Evolutionary conservation across 1,284 basidiomycete genomes (phyloP), one percentile per base, ranked within the genome.

Genomic region (Xerocomus minutiporus): DNA sequence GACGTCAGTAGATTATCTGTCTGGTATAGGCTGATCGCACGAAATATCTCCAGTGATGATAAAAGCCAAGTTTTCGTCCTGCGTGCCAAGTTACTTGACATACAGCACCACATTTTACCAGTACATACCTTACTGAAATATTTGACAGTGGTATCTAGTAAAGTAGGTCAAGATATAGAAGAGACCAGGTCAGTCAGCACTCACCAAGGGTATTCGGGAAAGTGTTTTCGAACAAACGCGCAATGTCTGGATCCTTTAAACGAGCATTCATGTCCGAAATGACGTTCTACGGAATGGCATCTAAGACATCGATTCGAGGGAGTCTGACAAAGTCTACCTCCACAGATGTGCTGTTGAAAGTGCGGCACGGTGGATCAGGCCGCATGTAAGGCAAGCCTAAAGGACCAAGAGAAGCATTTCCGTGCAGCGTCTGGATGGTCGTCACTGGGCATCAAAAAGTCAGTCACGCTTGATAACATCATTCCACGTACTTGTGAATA

Each of bases 41-140:
- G 81, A 83, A 60, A 88, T 88, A 61, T 88, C 86, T 43, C 85
- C 85, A 43, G 86, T 88, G 54, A 88, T 84, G 45, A 88, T 85
- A 62, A 88, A 89, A 0, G 86, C 87, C 32, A 88, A 61, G 60
- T 88, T 86, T 60, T 85, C 75, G 1, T 73, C 74, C 84, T 73
- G 42, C 28, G 49, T 41, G 11, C 35, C 15, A 25, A 56, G 52
- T 50, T 36, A 26, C 15, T 32, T 31, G 51, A 55, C 26, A 45
- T 41, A 36, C 5, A 43, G 12, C 26, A 26, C 40, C 12, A 46
- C 12, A 41, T 23, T 43, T 49, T 41, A 52, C 15, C 12, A 32
- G 13, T 38, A 59, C 73, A 39, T 62, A 81, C 84, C 61, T 75
- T 60, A 62, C 75, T 81, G 65, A 82, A 88, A 60, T 88, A 89